Evolutionary conservation across 441 rosid species (phyloP), one percentile per base, ranked within the genome.

Genomic region (Euphorbia corollata): DNA sequence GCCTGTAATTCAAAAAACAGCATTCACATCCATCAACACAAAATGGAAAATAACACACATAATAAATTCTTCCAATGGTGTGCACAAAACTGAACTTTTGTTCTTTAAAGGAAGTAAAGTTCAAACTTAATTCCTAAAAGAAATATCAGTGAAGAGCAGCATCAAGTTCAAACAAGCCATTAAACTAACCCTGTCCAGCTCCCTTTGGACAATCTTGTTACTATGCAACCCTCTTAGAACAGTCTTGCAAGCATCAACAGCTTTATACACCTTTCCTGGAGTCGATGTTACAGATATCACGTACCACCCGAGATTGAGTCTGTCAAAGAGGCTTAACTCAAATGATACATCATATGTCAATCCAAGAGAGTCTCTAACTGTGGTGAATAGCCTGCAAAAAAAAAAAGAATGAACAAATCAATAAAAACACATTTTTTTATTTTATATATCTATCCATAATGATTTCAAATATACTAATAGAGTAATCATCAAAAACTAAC

Each of bases 221-320:
- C 85, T 81, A 71, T 88, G 91, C 76, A 95, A 76, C 71, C 97
- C 96, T 88, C 97, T 83, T 68, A 95, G 88, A 65, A 95, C 99
- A 51, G 82, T 90, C 85, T 92, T 95, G 88, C 99, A 95, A 39
- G 98, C 99, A 72, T 95, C 98, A 61, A 95, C 96, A 45, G 99
- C 96, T 81, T 87, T 86, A 75, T 86, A 80, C 43, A 95, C 99
- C 98, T 95, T 95, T 73, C 82, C 78, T 4, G 99, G 99, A 68
- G 99, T 90, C 45, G 99, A 95, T 67, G 99, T 95, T 59, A 95
- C 99, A 64, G 98, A 92, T 77, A 95, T 77, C 77, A 95, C 99
- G 83, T 91, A 95, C 99, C 99, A 95, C 59, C 99, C 99, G 67
- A 95, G 98, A 67, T 87, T 84, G 68, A 95, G 90, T 80, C 93